These are phyloP conservation scores for Wickerhamomyces sp. DNA, from an alignment of 1,139 yeast species.

Conservation along the genomic window DNA sequence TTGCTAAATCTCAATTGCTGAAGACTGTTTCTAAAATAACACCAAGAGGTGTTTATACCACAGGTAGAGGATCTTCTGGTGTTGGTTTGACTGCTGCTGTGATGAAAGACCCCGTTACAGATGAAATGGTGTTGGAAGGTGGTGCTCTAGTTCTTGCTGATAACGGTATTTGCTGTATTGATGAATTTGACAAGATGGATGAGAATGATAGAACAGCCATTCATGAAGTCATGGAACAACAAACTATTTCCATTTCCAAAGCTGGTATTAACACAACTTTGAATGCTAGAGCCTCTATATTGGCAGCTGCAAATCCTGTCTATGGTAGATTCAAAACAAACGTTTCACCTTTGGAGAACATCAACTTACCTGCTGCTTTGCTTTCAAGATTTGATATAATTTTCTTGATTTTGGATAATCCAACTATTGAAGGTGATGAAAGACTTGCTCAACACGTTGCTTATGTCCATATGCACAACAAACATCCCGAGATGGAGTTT, in stretches of 20 bases:
- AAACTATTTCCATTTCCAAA: conserved; percentile 93
- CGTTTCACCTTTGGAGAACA: conserved; percentile 89
- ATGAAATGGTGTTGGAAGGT: conserved; percentile 97
- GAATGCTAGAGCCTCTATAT: conserved; percentile 90
- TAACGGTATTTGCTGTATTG: conserved; percentile 97
- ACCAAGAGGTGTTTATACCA: conserved; percentile 95
- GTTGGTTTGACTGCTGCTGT: conserved; percentile 99
- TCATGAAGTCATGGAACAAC: conserved; percentile 99
- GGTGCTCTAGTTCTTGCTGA: conserved; percentile 98
- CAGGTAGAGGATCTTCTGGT: conserved; percentile 98
- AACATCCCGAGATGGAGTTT: conserved; percentile 73
- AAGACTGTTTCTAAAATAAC: conserved; percentile 91
- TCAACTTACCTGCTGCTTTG: conserved; percentile 94
- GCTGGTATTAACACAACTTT: conserved; percentile 97
- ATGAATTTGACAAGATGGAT: conserved; percentile 99
- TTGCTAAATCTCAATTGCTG: conserved; percentile 93
- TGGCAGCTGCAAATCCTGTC: conserved; percentile 97
- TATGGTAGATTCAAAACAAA: conserved; percentile 93
- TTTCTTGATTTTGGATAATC: conserved; percentile 82
- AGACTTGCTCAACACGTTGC: conserved; percentile 90
- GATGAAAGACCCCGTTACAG: conserved; percentile 97
- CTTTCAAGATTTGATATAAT: conserved; percentile 91
- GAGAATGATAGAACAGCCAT: conserved; percentile 96
- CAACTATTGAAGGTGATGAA: conserved; percentile 76
- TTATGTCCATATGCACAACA: conserved; percentile 89